Base-by-base conservation (phyloP, 257 asterid species). In the Vinca minor region DNA sequence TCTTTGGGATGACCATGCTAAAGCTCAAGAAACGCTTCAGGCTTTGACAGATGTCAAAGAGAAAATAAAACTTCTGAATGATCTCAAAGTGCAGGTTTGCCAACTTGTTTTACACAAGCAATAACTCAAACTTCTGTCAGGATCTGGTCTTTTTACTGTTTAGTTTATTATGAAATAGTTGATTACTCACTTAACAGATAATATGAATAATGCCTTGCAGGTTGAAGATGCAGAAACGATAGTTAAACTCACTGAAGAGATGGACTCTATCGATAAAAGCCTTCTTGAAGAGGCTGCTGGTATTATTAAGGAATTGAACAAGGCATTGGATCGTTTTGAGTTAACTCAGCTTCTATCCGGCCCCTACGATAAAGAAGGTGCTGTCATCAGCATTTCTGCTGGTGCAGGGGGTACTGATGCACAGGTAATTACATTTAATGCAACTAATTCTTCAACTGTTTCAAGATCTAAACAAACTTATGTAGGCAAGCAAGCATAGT, bases 391-490 rank as follows among this genome's bases (percentile, higher is more conserved):
- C 63, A 87, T 93, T 59, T 72, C 96, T 49, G 96, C 97, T 69
- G 98, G 98, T 72, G 97, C 97, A 0, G 97, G 98, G 60, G 97
- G 98, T 57, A 93, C 98, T 66, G 98, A 93, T 72, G 98, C 98
- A 47, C 98, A 92, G 98, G 98, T 92, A 84, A n/a, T n/a, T n/a
- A 46, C 26, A 1, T 18, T 46, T 46, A 0, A 7, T 18, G 11
- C 47, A 46, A 46, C 25, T 46, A 18, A 18, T 46, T 18, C 1
- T 45, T 46, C 11, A 1, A 18, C 53, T 46, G 53, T 45, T 15
- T 18, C 23, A 15, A 45, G 21, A 17, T 45, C 8, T 45, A 17
- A 13, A 12, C 15, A 9, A 45, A 2, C 50, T 11, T n/a, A 17
- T 45, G 17, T 44, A 15, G 18, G 25, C 53, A 46, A 46, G 14